A percentile compares a stretch with the other conserved stretches of the same genome.
Evolutionary conservation across 2,329 filamentous ascomycete species (phyloP).

Genomic region (Alternaria tenuissima): DNA sequence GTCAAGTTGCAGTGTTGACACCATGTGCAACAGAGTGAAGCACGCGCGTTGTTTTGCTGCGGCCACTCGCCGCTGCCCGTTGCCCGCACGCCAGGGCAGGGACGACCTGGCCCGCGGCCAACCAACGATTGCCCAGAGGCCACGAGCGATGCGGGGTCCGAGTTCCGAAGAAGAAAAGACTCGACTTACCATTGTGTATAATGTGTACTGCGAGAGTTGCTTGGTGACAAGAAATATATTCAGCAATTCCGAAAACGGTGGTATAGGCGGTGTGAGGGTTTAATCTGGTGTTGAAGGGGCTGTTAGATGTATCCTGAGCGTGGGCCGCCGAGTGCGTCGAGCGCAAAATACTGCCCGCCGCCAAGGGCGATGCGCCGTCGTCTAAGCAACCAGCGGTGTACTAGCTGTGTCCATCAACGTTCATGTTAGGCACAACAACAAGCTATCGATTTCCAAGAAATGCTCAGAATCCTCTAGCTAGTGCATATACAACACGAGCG

Average conservation of each 20-base stretch:
- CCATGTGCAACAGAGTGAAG: constrained; percentile 3
- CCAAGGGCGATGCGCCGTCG: constrained; percentile 17
- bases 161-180: background rate
- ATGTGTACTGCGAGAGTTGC: background rate
- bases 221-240: constrained; percentile 10
- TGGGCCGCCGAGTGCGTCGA: constrained; percentile 35
- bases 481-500: background rate
- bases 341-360: constrained; percentile 33
- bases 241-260: constrained; percentile 15
- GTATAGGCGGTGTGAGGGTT: constrained; percentile 18
- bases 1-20: background rate
- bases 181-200: constrained; percentile 32
- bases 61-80: constrained; percentile 16
- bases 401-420: background rate
- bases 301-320: constrained; percentile 34
- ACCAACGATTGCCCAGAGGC: constrained; percentile 21
- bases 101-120: constrained; percentile 14
- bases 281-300: constrained; percentile 24
- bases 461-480: background rate
- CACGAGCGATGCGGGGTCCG: background rate
- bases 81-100: constrained; percentile 19
- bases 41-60: constrained; percentile 19
- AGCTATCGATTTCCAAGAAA: background rate
- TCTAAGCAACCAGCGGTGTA: constrained; percentile 20
- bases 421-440: background rate